phyloP scores from a whole-genome alignment of 495 filamentous ascomycete genomes.

The Penicillium ucsense region DNA sequence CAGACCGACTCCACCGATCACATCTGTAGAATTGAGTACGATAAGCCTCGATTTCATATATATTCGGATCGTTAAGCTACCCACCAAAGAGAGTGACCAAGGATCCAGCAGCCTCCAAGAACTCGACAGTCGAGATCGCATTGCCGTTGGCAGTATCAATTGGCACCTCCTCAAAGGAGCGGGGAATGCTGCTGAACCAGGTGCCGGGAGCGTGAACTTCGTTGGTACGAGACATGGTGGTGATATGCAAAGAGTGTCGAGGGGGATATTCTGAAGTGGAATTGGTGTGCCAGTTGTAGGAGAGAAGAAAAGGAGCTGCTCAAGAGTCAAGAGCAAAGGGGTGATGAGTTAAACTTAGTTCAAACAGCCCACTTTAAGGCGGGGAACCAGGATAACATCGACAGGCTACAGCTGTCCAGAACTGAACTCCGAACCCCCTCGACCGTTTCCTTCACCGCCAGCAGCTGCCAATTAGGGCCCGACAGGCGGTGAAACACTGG shows the following conservation, averaged over 20 bases:
- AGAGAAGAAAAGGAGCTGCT: background rate
- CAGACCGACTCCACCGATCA: conserved; percentile 76
- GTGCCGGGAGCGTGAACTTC: conserved; percentile 53
- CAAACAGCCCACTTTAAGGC: background rate
- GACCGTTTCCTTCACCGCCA: conserved; percentile 8
- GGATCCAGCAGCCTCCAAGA: conserved; percentile 83
- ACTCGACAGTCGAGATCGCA: conserved; percentile 73
- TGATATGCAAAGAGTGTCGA: background rate
- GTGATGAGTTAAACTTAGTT: too few species aligned
- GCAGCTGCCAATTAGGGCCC: conserved; percentile 9
- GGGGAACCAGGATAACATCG: background rate
- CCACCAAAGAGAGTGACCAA: conserved; percentile 80
- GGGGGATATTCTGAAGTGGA: background rate
- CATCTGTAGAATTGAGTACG: conserved; percentile 40
- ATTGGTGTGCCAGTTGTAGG: conserved; percentile 5
- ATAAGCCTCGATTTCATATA: too few species aligned
- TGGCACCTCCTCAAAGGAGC: conserved; percentile 73
- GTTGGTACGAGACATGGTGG: conserved; percentile 21
- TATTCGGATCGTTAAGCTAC: conserved; percentile 1
- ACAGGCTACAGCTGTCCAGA: conserved; percentile 6
- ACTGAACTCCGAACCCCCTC: background rate
- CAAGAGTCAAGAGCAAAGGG: too few species aligned
- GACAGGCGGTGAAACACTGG: background rate
- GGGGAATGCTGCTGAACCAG: conserved; percentile 74
- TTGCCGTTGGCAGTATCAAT: conserved; percentile 61